A percentile compares a stretch with the other conserved stretches of the same genome.
These are phyloP conservation scores for Carex parvula DNA, from an alignment of 176 grass and related monocot genomes.

Conservation along the genomic window DNA sequence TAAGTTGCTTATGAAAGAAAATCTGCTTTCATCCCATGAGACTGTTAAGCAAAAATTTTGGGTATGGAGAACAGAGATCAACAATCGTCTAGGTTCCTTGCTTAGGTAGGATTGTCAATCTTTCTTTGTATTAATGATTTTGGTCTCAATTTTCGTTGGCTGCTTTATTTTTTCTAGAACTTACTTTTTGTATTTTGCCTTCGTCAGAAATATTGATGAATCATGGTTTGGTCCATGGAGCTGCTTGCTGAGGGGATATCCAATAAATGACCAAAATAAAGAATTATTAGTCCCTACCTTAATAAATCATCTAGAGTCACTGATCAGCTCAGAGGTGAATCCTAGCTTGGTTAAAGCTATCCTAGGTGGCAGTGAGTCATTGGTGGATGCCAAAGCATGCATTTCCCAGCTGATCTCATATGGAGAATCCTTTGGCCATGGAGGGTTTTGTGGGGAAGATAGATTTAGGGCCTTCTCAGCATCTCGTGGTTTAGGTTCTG, in stretches of 20 bases:
- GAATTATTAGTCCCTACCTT: constrained; percentile 38
- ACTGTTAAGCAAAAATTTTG: constrained; percentile 44
- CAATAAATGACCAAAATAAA: constrained; percentile 32
- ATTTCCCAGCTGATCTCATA: constrained; percentile 57
- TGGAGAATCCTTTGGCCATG: constrained; percentile 72
- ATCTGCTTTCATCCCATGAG: constrained; percentile 46
- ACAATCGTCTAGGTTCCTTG: constrained; percentile 45
- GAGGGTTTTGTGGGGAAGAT: constrained; percentile 61
- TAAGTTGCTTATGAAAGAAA: constrained; percentile 56
- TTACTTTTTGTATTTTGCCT: constrained; percentile 16
- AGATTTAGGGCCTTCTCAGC: constrained; percentile 47
- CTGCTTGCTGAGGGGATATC: constrained; percentile 69
- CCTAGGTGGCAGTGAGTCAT: constrained; percentile 45
- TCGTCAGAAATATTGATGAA: constrained; percentile 59
- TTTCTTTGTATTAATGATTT: neutral
- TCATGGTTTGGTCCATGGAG: constrained; percentile 92
- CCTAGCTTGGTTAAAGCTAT: constrained; percentile 52
- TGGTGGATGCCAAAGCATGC: constrained; percentile 60
- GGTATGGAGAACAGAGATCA: constrained; percentile 63
- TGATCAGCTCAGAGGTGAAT: constrained; percentile 39
- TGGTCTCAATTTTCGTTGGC: constrained; percentile 1
- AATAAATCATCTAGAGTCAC: constrained; percentile 34
- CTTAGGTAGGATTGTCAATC: constrained; percentile 56
- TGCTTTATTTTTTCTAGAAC: constrained; percentile 22
- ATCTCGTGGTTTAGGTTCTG: constrained; percentile 30